These are phyloP conservation scores for Apiotrichum domesticum DNA, from an alignment of 1,284 basidiomycete genomes.

Conservation along the genomic window DNA sequence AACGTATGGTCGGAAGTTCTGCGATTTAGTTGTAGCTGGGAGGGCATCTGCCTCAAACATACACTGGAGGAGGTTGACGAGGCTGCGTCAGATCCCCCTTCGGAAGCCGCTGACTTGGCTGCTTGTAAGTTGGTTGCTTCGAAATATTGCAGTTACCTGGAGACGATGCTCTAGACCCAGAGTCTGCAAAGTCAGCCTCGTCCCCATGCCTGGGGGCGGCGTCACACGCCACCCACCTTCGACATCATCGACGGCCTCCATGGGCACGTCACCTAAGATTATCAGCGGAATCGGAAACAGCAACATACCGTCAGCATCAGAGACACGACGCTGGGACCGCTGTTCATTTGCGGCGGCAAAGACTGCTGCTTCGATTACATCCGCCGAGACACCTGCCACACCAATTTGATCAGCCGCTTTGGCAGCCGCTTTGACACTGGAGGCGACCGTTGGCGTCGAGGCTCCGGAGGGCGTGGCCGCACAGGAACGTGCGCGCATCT, in stretches of 20 bases:
- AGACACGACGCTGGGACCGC: background rate
- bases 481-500: conserved; percentile 14
- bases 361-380: conserved; percentile 10
- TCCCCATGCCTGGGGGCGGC: background rate
- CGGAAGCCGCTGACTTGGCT: background rate
- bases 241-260: background rate
- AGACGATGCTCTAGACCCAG: background rate
- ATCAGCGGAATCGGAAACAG: background rate
- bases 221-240: conserved; percentile 3
- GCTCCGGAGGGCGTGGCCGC: conserved; percentile 5
- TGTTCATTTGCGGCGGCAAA: conserved; percentile 7
- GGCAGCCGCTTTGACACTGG: conserved; percentile 3
- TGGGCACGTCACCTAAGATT: background rate
- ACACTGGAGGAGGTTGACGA: background rate
- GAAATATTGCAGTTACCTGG: background rate
- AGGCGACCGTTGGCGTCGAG: conserved; percentile 3
- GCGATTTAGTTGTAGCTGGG: background rate
- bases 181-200: background rate
- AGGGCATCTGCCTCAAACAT: background rate
- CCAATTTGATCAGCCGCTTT: conserved; percentile 6
- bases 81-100: background rate
- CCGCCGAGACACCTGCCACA: background rate
- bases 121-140: background rate
- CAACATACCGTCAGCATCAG: background rate
- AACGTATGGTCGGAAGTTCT: conserved; percentile 20